Percentiles rank a stretch among this genome's conserved stretches.
phyloP scores from a whole-genome alignment of 176 grass and related monocot species.

The Raddia guianensis region DNA sequence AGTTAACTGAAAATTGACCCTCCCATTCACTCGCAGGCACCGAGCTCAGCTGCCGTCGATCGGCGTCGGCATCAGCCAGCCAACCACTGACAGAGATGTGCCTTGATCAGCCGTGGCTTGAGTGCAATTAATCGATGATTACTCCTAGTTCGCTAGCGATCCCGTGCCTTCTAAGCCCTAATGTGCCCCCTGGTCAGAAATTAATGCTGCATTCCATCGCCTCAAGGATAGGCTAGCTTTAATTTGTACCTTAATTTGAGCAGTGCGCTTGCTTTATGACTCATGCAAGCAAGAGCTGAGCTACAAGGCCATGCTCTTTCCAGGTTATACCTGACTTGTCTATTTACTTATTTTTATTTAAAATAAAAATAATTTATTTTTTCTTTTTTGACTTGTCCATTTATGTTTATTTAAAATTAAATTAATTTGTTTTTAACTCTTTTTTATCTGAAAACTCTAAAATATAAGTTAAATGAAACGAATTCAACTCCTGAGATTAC shows the following conservation, averaged over 20 bases:
- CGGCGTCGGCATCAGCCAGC: slow-evolving; percentile 19
- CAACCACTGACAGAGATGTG: slow-evolving; percentile 27
- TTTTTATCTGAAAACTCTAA: no score
- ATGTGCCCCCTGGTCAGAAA: neutral
- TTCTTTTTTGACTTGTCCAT: no score
- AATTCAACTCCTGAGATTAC: no score
- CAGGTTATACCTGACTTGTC: no score
- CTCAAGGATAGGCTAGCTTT: no score
- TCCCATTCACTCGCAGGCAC: neutral
- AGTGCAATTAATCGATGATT: neutral
- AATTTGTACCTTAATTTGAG: neutral
- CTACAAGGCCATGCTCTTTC: no score
- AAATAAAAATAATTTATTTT: no score
- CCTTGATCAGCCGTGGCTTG: slow-evolving; percentile 34
- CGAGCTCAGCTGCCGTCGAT: slow-evolving; percentile 6
- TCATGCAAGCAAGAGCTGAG: slow-evolving; percentile 14
- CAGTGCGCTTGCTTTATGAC: neutral
- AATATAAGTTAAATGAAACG: no score
- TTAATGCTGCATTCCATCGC: neutral
- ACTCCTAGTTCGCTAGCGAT: neutral
- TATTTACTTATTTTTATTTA: no score
- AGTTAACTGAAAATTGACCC: slow-evolving; percentile 27
- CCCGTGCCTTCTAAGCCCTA: slow-evolving; percentile 39
- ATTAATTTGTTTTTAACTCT: no score
- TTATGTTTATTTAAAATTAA: no score